Evolutionary conservation across 129 eudicot genomes (phyloP), one percentile per base, ranked within the genome.

Genomic region (Kitagawia praeruptora): DNA sequence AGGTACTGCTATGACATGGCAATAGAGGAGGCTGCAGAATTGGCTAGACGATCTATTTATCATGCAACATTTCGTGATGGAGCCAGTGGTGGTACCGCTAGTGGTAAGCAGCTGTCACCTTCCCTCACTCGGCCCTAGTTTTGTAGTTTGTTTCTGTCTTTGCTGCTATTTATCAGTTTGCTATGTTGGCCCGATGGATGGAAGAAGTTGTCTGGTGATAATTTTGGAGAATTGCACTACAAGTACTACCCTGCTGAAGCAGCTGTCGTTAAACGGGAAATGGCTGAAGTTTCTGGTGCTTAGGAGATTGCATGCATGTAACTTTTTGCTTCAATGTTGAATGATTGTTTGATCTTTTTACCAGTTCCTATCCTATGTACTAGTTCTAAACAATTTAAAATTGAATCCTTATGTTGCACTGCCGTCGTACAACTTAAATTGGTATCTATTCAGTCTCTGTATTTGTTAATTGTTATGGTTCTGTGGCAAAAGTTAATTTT

Each of bases 31-130:
- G 99, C 97, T 77, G 90, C 97, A n/a, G 99, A 95, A 81, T 82
- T 95, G 89, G 99, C 99, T 73, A 89, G 97, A 79, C 83, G 99
- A 80, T 85, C 96, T 44, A 95, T 95, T 44, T 95, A 95, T 86
- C 99, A 95, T 77, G 99, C 99, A 1, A 95, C 99, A 31, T 95
- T 92, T 87, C 96, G 97, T 83, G 99, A 95, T 83, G 99, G 97
- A 78, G 97, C 96, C 81, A 95, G 99, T 92, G 99, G 99, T 48
- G 99, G 99, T 85, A 96, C 91, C 85, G 97, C 93, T 48, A 95
- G 97, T 80, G 99, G 99, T 95, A 95, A n/a, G n/a, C n/a, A 70
- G 39, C 54, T 58, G 45, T 77, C 45, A 75, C 71, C 46, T 66
- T 77, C 27, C 80, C 4, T 41, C 10, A 25, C 14, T 44, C 0